Evolutionary conservation across 2,329 filamentous ascomycete species (phyloP), one percentile per base, ranked within the genome.

Genomic region (Dactylellina leptospora): DNA sequence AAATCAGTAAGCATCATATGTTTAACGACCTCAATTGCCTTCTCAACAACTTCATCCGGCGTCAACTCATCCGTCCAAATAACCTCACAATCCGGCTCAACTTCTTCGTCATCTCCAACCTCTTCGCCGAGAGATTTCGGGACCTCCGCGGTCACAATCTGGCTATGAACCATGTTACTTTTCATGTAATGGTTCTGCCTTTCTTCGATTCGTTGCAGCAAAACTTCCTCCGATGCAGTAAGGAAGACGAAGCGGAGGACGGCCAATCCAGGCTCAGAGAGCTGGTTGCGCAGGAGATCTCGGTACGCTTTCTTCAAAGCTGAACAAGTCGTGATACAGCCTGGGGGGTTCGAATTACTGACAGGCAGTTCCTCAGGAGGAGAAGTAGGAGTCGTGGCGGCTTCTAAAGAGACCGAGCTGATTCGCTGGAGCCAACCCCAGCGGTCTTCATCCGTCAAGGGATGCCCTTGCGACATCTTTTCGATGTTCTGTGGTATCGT

Each of bases 381-480:
- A 1, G 50, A 51, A 10, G 55, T 53, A 4, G 69, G 56, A 28
- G 55, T 27, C 10, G 44, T 56, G 1, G 56, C 61, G 10, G 54
- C 50, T n/a, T 55, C 44, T 4, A 72, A 33, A 18, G 68, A 72
- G 4, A 55, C 88, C 75, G 91, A 86, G 74, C 90, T 90, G 8
- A 95, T 84, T 9, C 84, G 83, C 47, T 89, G 91, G 74, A 99
- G 87, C 95, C 95, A 99, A 82, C 96, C 93, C 95, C 95, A 97
- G 74, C 95, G 90, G 81, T 99, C 95, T 69, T 88, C 89, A 78
- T 99, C 95, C 55, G 91, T 96, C 38, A 99, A 84, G 1, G 95
- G 92, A 61, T 87, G 88, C 75, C 92, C 91, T 76, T 85, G 85
- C 78, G 86, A 84, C 95, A 99, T 99, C 81, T 97, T 99, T 56